Conservation (phyloP, 306 rosid genomes). For the Glycine soja region DNA sequence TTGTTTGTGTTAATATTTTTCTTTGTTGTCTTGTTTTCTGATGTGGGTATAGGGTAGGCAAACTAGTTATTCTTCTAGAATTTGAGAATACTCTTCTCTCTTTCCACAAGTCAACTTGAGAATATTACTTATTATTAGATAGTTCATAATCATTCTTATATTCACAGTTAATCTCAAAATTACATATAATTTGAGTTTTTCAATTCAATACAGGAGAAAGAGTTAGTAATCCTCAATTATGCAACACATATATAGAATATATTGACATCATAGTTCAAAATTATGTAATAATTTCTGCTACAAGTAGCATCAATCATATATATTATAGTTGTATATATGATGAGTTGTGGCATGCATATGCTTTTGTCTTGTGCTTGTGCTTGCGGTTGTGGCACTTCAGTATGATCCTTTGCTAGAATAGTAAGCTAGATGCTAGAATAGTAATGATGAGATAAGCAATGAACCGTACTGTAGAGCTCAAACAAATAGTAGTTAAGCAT, state of each 20-base stretch:
- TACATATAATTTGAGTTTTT: not conserved
- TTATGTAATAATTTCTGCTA: not conserved
- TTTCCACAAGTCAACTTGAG: no score
- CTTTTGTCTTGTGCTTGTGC: constrained; percentile 6
- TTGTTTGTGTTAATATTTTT: no score
- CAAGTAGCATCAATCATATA: not conserved
- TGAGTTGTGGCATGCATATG: constrained; percentile 20
- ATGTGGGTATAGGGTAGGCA: no score
- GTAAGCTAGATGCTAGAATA: not conserved
- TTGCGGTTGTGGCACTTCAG: not conserved
- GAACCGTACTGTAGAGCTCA: not conserved
- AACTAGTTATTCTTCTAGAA: no score
- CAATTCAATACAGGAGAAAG: not conserved
- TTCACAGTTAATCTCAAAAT: no score
- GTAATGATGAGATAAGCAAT: constrained; percentile 10
- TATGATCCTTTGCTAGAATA: not conserved
- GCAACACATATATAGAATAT: not conserved
- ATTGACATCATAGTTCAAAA: not conserved
- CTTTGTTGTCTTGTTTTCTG: no score
- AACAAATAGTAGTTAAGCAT: not conserved
- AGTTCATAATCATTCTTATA: no score
- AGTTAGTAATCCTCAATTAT: not conserved
- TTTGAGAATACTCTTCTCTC: no score
- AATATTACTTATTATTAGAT: no score
- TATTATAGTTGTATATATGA: not conserved